Evolutionary conservation across 2,329 filamentous ascomycete species (phyloP).

Genomic region (Trichoderma aggressivum): DNA sequence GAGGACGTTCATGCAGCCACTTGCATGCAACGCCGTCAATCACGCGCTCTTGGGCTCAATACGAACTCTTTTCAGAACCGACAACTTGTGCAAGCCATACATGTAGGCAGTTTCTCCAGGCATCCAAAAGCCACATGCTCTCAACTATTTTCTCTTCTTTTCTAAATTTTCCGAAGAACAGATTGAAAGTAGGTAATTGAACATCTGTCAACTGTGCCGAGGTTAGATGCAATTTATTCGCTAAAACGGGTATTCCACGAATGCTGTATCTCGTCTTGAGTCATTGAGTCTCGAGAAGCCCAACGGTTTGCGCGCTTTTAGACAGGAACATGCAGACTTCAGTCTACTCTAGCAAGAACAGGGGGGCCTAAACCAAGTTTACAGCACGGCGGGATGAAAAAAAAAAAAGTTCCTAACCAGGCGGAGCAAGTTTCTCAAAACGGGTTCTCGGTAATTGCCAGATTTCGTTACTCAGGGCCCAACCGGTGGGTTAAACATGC

Average conservation of each 20-base stretch:
- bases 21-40: neutral
- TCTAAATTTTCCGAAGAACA: neutral
- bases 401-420: slow-evolving; percentile 1
- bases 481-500: neutral
- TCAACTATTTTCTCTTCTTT: neutral
- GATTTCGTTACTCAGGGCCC: neutral
- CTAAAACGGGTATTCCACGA: neutral
- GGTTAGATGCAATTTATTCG: neutral
- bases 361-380: neutral
- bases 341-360: neutral
- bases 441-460: neutral
- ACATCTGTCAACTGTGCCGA: neutral
- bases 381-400: neutral
- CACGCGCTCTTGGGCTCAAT: neutral
- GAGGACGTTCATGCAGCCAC: neutral
- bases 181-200: neutral
- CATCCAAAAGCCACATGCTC: neutral
- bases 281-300: neutral
- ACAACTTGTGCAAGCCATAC: neutral
- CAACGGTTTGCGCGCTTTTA: neutral
- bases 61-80: neutral
- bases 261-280: neutral
- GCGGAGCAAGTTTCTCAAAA: neutral
- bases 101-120: neutral
- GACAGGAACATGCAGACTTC: neutral